Conservation (phyloP, 2,329 filamentous ascomycete species). For the Lachnellula cervina region DNA sequence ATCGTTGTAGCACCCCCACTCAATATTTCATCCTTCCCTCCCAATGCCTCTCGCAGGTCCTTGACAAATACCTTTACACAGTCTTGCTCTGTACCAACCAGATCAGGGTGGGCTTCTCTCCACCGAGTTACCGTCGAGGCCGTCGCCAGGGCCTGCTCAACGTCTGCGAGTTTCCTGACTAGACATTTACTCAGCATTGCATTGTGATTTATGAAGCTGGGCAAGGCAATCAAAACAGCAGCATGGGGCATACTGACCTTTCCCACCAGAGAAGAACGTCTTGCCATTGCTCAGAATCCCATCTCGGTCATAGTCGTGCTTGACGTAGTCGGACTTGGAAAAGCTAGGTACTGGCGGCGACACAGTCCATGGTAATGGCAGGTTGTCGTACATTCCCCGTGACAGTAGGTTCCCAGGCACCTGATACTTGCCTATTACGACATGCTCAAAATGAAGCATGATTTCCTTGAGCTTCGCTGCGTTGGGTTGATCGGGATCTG, state of each 20-base stretch:
- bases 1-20: constrained; percentile 12
- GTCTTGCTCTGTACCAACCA: constrained; percentile 34
- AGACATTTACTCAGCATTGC: background rate
- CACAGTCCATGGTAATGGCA: constrained; percentile 42
- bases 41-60: constrained; percentile 14
- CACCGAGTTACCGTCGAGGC: constrained; percentile 37
- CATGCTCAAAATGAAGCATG: constrained; percentile 34
- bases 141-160: constrained; percentile 29
- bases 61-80: constrained; percentile 23
- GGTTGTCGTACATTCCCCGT: constrained; percentile 35
- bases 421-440: constrained; percentile 35
- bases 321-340: constrained; percentile 30
- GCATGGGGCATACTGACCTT: background rate
- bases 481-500: constrained; percentile 36
- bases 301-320: constrained; percentile 35
- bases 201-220: background rate
- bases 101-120: constrained; percentile 34
- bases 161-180: background rate
- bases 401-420: constrained; percentile 35
- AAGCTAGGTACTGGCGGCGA: constrained; percentile 29
- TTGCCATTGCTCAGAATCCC: constrained; percentile 25
- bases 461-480: constrained; percentile 33
- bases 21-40: constrained; percentile 10
- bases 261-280: constrained; percentile 27
- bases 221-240: background rate